Conservation (phyloP, 345 rosid genomes). For the Durio zibethinus region DNA sequence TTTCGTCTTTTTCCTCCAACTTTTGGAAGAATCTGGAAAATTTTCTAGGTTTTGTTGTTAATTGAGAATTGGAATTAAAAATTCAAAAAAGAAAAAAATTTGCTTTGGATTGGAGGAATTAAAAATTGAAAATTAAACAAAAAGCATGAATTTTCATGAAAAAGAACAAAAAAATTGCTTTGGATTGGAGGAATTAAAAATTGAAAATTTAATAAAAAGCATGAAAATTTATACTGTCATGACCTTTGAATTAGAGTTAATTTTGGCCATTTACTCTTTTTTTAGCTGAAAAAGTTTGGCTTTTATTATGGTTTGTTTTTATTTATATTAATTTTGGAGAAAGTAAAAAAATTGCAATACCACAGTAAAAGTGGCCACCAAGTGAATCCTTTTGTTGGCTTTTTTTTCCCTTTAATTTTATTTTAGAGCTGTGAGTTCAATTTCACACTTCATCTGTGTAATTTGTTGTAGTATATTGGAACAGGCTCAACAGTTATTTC, state of each 20-base stretch:
- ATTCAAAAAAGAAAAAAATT: neutral
- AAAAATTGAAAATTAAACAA: neutral
- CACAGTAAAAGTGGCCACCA: neutral
- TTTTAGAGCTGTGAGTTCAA: neutral
- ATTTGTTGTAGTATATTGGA: slow-evolving; percentile 21
- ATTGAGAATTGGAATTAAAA: neutral
- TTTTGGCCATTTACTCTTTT: neutral
- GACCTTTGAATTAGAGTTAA: neutral
- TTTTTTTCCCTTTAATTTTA: neutral
- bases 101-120: neutral
- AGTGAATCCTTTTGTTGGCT: neutral
- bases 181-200: neutral
- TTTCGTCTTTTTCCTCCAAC: neutral
- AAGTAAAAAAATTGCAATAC: neutral
- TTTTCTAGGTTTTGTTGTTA: neutral
- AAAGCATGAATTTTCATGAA: neutral
- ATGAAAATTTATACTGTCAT: neutral
- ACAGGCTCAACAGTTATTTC: slow-evolving; percentile 91
- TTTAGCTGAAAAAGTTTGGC: neutral
- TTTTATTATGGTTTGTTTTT: neutral
- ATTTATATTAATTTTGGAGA: neutral
- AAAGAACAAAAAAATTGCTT: neutral
- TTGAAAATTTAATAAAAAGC: neutral
- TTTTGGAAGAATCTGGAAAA: neutral
- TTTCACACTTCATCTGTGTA: slow-evolving; percentile 3